Evolutionary conservation across 768 basidiomycete species (phyloP).

Genomic region (Rhizopogon vesiculosus): DNA sequence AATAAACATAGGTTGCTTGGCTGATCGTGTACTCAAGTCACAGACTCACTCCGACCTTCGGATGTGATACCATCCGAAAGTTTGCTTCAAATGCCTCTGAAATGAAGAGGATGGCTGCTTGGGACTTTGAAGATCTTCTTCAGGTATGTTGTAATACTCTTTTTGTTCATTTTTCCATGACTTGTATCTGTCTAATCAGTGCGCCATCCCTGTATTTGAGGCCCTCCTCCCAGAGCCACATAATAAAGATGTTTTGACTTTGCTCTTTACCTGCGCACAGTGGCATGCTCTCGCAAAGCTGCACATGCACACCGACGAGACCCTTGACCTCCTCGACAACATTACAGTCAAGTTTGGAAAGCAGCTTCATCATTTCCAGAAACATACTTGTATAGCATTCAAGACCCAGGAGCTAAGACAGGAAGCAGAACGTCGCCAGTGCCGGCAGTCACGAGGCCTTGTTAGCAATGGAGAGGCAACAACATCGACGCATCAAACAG

Average conservation of each 20-base stretch:
- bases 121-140: constrained; percentile 32
- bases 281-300: constrained; percentile 23
- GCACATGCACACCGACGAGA: constrained; percentile 23
- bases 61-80: constrained; percentile 15
- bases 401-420: constrained; percentile 11
- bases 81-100: constrained; percentile 17
- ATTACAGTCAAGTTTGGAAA: constrained; percentile 12
- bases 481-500: not conserved
- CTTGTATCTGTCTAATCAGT: not conserved
- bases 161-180: not conserved
- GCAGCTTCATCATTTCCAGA: constrained; percentile 17
- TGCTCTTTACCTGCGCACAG: constrained; percentile 12
- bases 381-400: constrained; percentile 15
- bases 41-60: constrained; percentile 20
- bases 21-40: constrained; percentile 8
- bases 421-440: constrained; percentile 1
- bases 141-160: constrained; percentile 13
- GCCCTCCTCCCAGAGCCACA: constrained; percentile 7
- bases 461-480: not conserved
- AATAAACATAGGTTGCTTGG: not conserved
- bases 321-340: constrained; percentile 10
- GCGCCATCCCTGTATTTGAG: constrained; percentile 7
- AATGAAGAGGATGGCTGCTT: constrained; percentile 15
- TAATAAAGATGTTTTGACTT: constrained; percentile 2
- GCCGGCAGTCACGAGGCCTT: not conserved